A percentile compares a stretch with the other conserved stretches of the same genome.
These are phyloP conservation scores for Populus davidiana DNA, from an alignment of 345 rosid species.

Conservation along the genomic window DNA sequence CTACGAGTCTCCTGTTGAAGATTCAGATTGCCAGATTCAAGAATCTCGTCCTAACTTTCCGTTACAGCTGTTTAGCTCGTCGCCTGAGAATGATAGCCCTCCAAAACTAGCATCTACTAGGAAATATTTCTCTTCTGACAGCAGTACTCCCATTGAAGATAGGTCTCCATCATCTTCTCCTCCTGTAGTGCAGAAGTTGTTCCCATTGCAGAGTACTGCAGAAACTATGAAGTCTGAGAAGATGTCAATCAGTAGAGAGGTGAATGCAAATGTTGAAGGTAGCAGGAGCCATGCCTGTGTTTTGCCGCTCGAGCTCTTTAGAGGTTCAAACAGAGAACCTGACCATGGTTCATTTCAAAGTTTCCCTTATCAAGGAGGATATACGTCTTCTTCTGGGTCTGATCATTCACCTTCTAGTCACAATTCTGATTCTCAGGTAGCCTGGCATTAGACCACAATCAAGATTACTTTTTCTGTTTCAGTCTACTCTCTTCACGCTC, in stretches of 20 bases:
- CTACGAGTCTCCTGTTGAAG: constrained; percentile 67
- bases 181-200: constrained; percentile 64
- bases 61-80: constrained; percentile 72
- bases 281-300: constrained; percentile 34
- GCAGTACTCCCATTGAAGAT: constrained; percentile 79
- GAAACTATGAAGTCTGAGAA: constrained; percentile 55
- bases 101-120: constrained; percentile 62
- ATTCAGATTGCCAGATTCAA: constrained; percentile 63
- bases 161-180: constrained; percentile 69
- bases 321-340: constrained; percentile 43
- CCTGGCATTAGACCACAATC: neutral
- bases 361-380: constrained; percentile 60
- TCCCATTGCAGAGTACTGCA: constrained; percentile 64
- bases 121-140: constrained; percentile 85
- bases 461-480: neutral
- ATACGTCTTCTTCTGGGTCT: constrained; percentile 80
- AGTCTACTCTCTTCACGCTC: neutral
- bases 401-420: constrained; percentile 79
- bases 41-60: constrained; percentile 60
- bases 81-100: constrained; percentile 65
- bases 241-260: constrained; percentile 35
- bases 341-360: constrained; percentile 47
- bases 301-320: constrained; percentile 71
- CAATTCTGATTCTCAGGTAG: constrained; percentile 80
- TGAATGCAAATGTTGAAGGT: constrained; percentile 39